Conservation (phyloP, 2,329 filamentous ascomycete genomes). For the Penicillium sp. region DNA sequence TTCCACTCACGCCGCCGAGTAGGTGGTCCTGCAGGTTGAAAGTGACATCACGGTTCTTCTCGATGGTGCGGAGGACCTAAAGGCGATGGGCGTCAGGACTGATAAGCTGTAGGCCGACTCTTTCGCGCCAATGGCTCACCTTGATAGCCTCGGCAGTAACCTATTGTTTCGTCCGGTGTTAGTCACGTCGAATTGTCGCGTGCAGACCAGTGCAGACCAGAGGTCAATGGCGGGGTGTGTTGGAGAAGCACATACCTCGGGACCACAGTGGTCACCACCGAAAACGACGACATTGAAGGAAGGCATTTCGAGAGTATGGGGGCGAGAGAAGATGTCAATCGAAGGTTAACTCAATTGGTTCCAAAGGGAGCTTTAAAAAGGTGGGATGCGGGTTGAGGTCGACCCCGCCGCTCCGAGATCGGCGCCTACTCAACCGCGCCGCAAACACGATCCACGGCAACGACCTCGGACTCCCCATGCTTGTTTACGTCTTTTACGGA, state of each 20-base stretch:
- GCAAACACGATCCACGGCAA: not conserved
- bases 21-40: constrained; percentile 91
- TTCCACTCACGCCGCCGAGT: constrained; percentile 78
- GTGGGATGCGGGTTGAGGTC: constrained; percentile 24
- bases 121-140: constrained; percentile 49
- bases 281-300: constrained; percentile 78
- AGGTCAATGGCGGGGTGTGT: not conserved
- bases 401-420: constrained; percentile 28
- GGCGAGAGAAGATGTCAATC: constrained; percentile 10
- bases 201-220: constrained; percentile 8
- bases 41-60: constrained; percentile 68
- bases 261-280: constrained; percentile 79
- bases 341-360: constrained; percentile 16
- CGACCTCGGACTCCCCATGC: not conserved
- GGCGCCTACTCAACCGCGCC: constrained; percentile 13
- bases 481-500: not conserved
- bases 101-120: not conserved
- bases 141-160: constrained; percentile 83
- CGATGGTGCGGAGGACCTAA: constrained; percentile 75
- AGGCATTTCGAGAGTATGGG: constrained; percentile 54
- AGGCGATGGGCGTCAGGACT: constrained; percentile 3
- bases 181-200: constrained; percentile 4
- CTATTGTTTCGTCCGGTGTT: constrained; percentile 41
- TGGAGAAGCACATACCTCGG: constrained; percentile 63
- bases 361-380: constrained; percentile 20